Base-by-base conservation (phyloP, 2,329 filamentous ascomycete species). In the Ceratocystis albifundus region DNA sequence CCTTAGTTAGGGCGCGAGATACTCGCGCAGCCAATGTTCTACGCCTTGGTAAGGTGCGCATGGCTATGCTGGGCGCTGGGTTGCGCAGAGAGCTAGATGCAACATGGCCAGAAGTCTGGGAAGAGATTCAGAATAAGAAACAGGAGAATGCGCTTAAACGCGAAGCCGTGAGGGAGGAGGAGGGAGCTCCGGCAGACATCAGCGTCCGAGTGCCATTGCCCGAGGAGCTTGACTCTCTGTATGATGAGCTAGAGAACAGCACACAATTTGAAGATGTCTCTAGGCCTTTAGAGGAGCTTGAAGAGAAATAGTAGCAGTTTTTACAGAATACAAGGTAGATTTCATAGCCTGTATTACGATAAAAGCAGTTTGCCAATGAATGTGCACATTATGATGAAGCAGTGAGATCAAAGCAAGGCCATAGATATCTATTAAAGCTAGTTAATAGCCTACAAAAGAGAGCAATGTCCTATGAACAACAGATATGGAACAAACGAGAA, bases 51-150 rank as follows among this genome's bases (percentile, higher is more conserved):
- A 65, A 64, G 41, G 22, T 22, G 44, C 61, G 66, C 48, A 68
- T 68, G 66, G 17, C 45, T 6, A 59, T 44, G 41, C 50, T 68
- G 4, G 66, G 64, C 4, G 41, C 64, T 2, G 66, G 66, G 4
- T 45, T 68, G 41, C 46, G 66, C 22, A 53, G 66, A 30, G 66
- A 68, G 41, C 32, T 66, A 17, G 66, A 68, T 28, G 61, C 46
- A n/a, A 57, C 46, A 15, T 65, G 63, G 66, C 64, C 64, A 2
- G 64, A 64, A 22, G 46, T 66, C 22, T 68, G 66, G 66, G 36
- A 36, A 8, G 66, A 65, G 36, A 36, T 28, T 22, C 50, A 65
- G 17, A 50, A 65, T 61, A 46, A 22, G 22, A 30, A 41, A 28
- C 45, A 63, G 46, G 44, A 66, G 45, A 57, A 68, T 41, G 44